Evolutionary conservation across 148 eudicot species (phyloP).

Genomic region (Rhododendron vialii): DNA sequence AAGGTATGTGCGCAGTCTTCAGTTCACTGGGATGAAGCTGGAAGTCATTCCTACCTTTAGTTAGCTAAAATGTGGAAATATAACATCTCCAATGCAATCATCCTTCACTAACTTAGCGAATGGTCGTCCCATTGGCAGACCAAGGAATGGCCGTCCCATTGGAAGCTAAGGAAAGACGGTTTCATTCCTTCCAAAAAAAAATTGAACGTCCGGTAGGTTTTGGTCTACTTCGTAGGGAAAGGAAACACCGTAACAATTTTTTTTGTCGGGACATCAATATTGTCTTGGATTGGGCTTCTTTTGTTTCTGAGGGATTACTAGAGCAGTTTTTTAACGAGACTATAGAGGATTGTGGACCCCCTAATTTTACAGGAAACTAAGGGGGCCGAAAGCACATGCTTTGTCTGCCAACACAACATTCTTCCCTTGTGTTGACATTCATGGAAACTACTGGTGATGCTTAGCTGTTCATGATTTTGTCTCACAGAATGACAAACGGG

Average conservation of each 20-base stretch:
- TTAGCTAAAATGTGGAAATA: neutral
- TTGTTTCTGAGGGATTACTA: neutral
- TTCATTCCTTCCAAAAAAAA: neutral
- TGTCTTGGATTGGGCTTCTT: neutral
- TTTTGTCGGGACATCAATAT: neutral
- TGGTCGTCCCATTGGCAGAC: neutral
- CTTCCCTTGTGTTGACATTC: neutral
- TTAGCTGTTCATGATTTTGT: neutral
- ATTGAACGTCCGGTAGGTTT: neutral
- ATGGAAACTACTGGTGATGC: neutral
- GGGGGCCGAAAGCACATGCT: neutral
- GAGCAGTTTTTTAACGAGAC: neutral
- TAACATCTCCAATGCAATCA: neutral
- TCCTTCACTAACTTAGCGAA: neutral
- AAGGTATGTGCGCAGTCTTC: neutral
- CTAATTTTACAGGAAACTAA: neutral
- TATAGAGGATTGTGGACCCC: neutral
- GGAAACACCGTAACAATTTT: neutral
- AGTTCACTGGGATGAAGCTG: neutral
- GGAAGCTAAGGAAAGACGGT: neutral
- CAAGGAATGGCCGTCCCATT: neutral
- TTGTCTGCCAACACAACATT: neutral
- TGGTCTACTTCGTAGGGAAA: neutral
- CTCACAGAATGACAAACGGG: slow-evolving; percentile 89
- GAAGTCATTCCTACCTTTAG: neutral